Conservation (phyloP, 2,329 filamentous ascomycete genomes). For the Cryoendolithus antarcticus region DNA sequence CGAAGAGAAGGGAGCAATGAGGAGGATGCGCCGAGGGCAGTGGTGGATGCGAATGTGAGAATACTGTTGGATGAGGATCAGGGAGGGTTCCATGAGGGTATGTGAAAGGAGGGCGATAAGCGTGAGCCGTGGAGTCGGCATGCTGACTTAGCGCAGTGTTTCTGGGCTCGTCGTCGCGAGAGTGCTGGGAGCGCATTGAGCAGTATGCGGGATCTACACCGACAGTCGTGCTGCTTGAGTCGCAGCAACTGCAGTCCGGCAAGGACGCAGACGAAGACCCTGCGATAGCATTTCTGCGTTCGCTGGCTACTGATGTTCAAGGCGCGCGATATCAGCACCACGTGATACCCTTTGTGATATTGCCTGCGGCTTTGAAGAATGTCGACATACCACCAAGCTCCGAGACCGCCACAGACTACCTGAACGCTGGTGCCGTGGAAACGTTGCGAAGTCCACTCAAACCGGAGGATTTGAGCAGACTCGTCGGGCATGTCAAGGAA, state of each 20-base stretch:
- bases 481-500: conserved; percentile 21
- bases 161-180: conserved; percentile 13
- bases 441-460: conserved; percentile 72
- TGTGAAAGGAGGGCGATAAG: conserved; percentile 1
- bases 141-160: conserved; percentile 16
- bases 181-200: conserved; percentile 16
- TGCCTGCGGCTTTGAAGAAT: background rate
- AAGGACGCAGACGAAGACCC: conserved; percentile 4
- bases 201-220: conserved; percentile 12
- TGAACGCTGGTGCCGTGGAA: conserved; percentile 79
- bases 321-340: conserved; percentile 15
- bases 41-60: conserved; percentile 17
- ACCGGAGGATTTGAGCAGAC: conserved; percentile 35
- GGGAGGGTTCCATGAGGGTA: conserved; percentile 21
- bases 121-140: background rate
- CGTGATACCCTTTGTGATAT: conserved; percentile 17
- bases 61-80: conserved; percentile 20
- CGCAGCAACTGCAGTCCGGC: conserved; percentile 2
- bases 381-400: background rate
- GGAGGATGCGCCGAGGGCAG: conserved; percentile 3
- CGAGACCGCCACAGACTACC: conserved; percentile 36
- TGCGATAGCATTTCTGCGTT: conserved; percentile 12
- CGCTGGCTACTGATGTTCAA: conserved; percentile 13
- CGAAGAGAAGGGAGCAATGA: no score
- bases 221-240: conserved; percentile 20